Base-by-base conservation (phyloP, 2,329 filamentous ascomycete genomes). In the Aspergillus spinulosporus region DNA sequence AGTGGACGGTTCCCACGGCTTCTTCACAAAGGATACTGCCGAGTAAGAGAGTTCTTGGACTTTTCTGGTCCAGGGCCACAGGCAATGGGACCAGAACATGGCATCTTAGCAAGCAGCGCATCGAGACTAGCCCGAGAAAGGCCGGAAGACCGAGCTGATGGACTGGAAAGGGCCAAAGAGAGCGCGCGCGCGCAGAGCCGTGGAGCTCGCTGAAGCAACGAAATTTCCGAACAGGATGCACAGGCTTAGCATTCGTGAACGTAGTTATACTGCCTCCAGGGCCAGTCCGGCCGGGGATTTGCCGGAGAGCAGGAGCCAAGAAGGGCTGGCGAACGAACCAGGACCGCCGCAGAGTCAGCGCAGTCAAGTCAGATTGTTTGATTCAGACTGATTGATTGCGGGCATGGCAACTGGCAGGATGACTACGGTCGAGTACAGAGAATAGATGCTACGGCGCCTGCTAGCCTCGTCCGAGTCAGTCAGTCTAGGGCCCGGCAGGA, bases 81-180 rank as follows among this genome's bases (percentile, higher is more conserved):
- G 34, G 32, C 7, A 8, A 12, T 8, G n/a, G 34, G 34, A 12
- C 34, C 34, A 37, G 11, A 12, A 37, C 34, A 37, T 37, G 34
- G n/a, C 34, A 37, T 37, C 8, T 12, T 37, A 12, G 32, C 9
- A 8, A 43, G 12, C 26, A 5, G 29, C 29, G 6, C 5, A 26
- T 15, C 34, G 21, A 34, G 28, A 40, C 50, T 46, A 52, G 50
- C 50, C 50, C 15, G 32, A 46, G 50, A 39, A 26, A 36, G 49
- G 2, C 32, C 31, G 21, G 31, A 15, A 21, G 6, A 5, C 50
- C 50, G 32, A 46, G 32, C 28, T n/a, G 34, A 29, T 21, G 21
- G 21, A 21, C 21, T 21, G 21, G 21, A 21, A 21, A 21, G 21
- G 21, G 21, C 21, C 21, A 21, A 21, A 21, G 21, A 21, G 21